Conservation (phyloP, 2,329 filamentous ascomycete genomes). For the Trichophyton verrucosum region DNA sequence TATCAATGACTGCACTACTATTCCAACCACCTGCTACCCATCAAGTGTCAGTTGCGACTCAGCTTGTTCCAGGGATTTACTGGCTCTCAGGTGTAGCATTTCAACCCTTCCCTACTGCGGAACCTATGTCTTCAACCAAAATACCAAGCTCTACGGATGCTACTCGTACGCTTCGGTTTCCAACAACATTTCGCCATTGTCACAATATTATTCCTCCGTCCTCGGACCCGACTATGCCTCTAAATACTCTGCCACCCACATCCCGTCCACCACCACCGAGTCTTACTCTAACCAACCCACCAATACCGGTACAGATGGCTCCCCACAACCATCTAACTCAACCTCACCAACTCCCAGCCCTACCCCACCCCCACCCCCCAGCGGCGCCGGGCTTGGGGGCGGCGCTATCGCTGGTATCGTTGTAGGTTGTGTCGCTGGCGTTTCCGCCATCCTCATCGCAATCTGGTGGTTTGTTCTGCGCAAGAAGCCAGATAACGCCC, state of each 20-base stretch:
- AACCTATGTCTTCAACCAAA: conserved; percentile 12
- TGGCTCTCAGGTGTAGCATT: conserved; percentile 8
- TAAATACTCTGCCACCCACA: background rate
- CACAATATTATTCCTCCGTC: conserved; percentile 13
- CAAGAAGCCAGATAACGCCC: conserved; percentile 7
- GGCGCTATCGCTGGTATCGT: conserved; percentile 15
- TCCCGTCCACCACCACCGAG: background rate
- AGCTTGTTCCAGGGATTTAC: conserved; percentile 6
- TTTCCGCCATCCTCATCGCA: conserved; percentile 9
- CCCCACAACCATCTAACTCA: background rate
- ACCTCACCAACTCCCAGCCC: background rate
- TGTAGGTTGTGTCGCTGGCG: conserved; percentile 11
- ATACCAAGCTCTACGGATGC: conserved; percentile 11
- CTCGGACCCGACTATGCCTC: conserved; percentile 11
- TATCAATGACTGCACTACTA: conserved; percentile 12
- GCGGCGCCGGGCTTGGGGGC: conserved; percentile 5
- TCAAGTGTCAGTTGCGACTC: conserved; percentile 10
- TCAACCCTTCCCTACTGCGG: conserved; percentile 14
- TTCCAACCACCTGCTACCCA: conserved; percentile 12
- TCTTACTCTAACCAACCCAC: background rate
- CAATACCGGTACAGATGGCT: background rate
- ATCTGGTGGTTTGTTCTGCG: conserved; percentile 12
- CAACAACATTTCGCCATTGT: conserved; percentile 10
- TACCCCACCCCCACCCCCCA: background rate
- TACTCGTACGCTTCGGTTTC: conserved; percentile 9